Evolutionary conservation across 805 yeast species (phyloP).

Genomic region (Kuraishia hungarica): DNA sequence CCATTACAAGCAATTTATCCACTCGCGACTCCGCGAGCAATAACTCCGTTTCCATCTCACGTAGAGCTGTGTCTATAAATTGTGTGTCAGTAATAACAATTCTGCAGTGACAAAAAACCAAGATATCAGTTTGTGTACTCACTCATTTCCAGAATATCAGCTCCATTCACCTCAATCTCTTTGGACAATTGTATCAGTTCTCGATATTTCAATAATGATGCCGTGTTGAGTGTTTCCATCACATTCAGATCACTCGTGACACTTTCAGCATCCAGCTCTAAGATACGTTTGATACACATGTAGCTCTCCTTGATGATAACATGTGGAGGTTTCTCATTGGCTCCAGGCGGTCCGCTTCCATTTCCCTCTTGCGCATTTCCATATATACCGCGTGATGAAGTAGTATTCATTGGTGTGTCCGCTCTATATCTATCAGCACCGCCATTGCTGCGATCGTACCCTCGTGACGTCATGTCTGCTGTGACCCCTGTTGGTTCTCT

Average conservation of each 20-base stretch:
- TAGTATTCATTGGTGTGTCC: neutral
- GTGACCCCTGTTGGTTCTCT: neutral
- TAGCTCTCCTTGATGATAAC: conserved; percentile 1
- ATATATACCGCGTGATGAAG: neutral
- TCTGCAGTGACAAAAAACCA: neutral
- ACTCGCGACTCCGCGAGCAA: neutral
- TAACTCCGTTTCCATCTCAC: neutral
- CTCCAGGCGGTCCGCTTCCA: neutral
- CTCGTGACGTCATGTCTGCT: neutral
- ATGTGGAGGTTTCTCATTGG: neutral
- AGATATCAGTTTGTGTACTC: too few relatives aligned
- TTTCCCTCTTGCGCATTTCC: neutral
- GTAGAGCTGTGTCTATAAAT: neutral
- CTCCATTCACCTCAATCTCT: neutral
- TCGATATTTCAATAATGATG: neutral
- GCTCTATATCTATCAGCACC: neutral
- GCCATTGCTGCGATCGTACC: neutral
- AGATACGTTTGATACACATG: conserved; percentile 1
- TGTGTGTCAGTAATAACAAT: neutral
- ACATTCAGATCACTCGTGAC: neutral
- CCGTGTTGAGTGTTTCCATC: conserved; percentile 3
- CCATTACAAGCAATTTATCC: neutral
- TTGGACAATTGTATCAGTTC: neutral
- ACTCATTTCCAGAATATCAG: neutral
- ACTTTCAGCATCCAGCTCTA: conserved; percentile 4